Evolutionary conservation across 2,329 filamentous ascomycete species (phyloP).

Genomic region (Colletotrichum liriopes): DNA sequence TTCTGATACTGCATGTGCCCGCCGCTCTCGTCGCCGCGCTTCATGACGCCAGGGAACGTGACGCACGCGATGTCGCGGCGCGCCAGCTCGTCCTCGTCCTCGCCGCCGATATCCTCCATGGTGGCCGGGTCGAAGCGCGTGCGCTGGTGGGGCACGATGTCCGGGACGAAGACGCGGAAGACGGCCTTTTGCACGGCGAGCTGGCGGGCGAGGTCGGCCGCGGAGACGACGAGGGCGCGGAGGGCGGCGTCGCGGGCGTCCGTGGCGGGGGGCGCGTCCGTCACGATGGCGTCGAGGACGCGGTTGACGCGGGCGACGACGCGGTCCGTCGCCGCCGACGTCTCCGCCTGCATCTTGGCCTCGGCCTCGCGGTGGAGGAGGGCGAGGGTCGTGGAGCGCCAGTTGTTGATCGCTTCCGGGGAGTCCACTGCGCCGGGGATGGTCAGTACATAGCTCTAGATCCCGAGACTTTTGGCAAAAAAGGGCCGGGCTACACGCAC

Average conservation of each 20-base stretch:
- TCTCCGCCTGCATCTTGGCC: constrained; percentile 63
- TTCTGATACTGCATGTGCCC: constrained; percentile 74
- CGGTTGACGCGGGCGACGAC: constrained; percentile 64
- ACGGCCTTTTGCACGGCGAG: constrained; percentile 73
- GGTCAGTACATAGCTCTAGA: not conserved
- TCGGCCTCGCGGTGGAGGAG: constrained; percentile 70
- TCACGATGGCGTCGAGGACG: constrained; percentile 64
- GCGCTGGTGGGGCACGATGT: constrained; percentile 66
- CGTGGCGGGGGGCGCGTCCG: constrained; percentile 52
- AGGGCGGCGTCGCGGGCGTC: constrained; percentile 68
- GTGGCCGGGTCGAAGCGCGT: constrained; percentile 69
- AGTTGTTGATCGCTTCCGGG: constrained; percentile 73
- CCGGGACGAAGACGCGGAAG: constrained; percentile 70
- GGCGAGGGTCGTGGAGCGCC: constrained; percentile 76
- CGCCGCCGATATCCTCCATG: constrained; percentile 79
- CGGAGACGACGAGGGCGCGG: constrained; percentile 65
- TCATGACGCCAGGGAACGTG: constrained; percentile 76
- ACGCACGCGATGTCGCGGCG: constrained; percentile 73
- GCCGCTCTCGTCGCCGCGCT: constrained; percentile 76
- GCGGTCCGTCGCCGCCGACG: constrained; percentile 57
- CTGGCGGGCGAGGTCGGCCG: constrained; percentile 70
- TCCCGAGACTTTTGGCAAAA: too few relatives aligned
- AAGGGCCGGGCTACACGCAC: constrained; percentile 42
- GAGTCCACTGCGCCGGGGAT: constrained; percentile 55
- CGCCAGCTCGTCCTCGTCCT: constrained; percentile 70